A percentile compares a stretch with the other conserved stretches of the same genome.
Evolutionary conservation across 371 early-diverging fungal species (phyloP).

Genomic region (Entomophthora muscae): DNA sequence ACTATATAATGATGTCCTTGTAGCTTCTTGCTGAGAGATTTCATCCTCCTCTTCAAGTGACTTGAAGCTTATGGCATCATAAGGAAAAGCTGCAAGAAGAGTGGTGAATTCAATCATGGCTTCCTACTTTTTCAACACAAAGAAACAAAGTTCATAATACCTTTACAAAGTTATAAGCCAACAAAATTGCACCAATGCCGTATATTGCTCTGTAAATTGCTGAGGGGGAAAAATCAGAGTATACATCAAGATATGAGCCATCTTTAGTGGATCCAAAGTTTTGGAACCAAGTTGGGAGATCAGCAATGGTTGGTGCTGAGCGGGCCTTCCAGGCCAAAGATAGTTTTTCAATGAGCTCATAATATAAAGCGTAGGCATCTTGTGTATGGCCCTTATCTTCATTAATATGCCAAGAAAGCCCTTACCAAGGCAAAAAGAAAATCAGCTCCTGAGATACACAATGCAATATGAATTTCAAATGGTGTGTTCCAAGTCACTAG

Average conservation of each 20-base stretch:
- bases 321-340: background rate
- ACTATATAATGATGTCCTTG: background rate
- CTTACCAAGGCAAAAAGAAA: slow-evolving; percentile 2
- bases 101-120: background rate
- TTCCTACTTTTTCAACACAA: background rate
- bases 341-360: background rate
- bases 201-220: background rate
- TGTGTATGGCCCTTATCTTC: background rate
- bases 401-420: background rate
- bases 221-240: background rate
- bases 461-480: background rate
- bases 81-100: background rate
- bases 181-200: background rate
- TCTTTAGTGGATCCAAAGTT: background rate
- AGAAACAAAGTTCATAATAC: background rate
- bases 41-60: background rate
- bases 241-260: background rate
- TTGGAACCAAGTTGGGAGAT: background rate
- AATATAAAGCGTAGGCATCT: background rate
- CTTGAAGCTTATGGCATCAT: background rate
- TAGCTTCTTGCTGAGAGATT: background rate
- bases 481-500: background rate
- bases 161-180: background rate
- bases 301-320: background rate
- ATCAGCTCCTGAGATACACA: background rate